Evolutionary conservation across 805 yeast species (phyloP).

Genomic region (Candida piceae): DNA sequence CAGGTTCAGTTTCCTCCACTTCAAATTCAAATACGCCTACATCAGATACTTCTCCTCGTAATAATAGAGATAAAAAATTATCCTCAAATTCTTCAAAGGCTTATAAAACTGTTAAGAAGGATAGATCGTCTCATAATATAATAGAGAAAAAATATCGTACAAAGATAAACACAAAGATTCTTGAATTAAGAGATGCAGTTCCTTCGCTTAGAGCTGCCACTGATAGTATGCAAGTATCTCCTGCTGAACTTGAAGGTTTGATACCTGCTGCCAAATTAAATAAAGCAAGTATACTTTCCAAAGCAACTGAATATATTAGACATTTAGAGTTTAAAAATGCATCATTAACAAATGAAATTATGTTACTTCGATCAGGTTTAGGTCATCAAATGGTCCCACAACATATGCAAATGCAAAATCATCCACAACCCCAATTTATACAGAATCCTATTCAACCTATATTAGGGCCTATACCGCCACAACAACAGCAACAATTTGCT

Average conservation of each 20-base stretch:
- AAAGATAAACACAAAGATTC: slow-evolving; percentile 66
- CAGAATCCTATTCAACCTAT: not conserved
- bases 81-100: slow-evolving; percentile 10
- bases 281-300: slow-evolving; percentile 71
- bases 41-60: not conserved
- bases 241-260: slow-evolving; percentile 64
- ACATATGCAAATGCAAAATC: slow-evolving; percentile 3
- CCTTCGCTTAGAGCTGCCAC: slow-evolving; percentile 66
- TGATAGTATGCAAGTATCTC: slow-evolving; percentile 28
- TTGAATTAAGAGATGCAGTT: slow-evolving; percentile 68
- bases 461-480: not conserved
- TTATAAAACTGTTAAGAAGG: slow-evolving; percentile 41
- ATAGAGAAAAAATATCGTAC: slow-evolving; percentile 79
- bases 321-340: slow-evolving; percentile 62
- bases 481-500: not conserved
- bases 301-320: slow-evolving; percentile 75
- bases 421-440: slow-evolving; percentile 1
- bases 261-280: slow-evolving; percentile 71
- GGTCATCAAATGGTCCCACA: slow-evolving; percentile 10
- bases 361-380: slow-evolving; percentile 34
- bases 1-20: slow-evolving; percentile 10
- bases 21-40: slow-evolving; percentile 5
- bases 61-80: not conserved
- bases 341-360: slow-evolving; percentile 46
- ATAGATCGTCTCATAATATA: slow-evolving; percentile 67